Conservation (phyloP, 345 rosid species). For the Brassica carinata region DNA sequence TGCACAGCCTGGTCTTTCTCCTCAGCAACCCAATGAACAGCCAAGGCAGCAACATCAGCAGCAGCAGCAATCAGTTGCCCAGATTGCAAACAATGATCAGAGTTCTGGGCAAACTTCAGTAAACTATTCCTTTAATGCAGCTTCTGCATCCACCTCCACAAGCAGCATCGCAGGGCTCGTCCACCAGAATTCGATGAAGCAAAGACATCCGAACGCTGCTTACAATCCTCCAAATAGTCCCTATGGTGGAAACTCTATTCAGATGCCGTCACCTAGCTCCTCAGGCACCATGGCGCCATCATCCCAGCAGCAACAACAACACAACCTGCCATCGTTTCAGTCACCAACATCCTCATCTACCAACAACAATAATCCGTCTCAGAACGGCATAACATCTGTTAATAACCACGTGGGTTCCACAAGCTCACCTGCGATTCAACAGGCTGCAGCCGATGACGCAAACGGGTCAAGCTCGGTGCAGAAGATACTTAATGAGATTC, state of each 20-base stretch:
- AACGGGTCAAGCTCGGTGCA: conserved; percentile 82
- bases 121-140: conserved; percentile 59
- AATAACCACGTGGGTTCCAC: conserved; percentile 55
- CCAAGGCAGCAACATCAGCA: neutral
- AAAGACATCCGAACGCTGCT: conserved; percentile 72
- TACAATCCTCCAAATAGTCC: conserved; percentile 72
- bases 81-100: conserved; percentile 52
- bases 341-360: conserved; percentile 70
- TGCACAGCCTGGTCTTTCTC: conserved; percentile 50
- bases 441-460: conserved; percentile 59
- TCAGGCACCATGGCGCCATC: conserved; percentile 61
- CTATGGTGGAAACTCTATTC: conserved; percentile 74
- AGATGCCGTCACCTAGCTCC: conserved; percentile 79
- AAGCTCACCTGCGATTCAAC: conserved; percentile 69
- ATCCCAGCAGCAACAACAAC: conserved; percentile 44
- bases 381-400: conserved; percentile 51
- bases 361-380: conserved; percentile 53
- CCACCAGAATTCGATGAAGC: conserved; percentile 88
- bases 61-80: neutral
- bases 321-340: conserved; percentile 70
- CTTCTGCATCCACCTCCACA: conserved; percentile 62
- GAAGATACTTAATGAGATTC: conserved; percentile 77
- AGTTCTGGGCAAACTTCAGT: conserved; percentile 51
- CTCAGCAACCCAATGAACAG: conserved; percentile 70
- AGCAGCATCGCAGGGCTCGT: conserved; percentile 83